phyloP scores from a whole-genome alignment of 2,329 filamentous ascomycete genomes.

The Paraphaeosphaeria sporulosa region DNA sequence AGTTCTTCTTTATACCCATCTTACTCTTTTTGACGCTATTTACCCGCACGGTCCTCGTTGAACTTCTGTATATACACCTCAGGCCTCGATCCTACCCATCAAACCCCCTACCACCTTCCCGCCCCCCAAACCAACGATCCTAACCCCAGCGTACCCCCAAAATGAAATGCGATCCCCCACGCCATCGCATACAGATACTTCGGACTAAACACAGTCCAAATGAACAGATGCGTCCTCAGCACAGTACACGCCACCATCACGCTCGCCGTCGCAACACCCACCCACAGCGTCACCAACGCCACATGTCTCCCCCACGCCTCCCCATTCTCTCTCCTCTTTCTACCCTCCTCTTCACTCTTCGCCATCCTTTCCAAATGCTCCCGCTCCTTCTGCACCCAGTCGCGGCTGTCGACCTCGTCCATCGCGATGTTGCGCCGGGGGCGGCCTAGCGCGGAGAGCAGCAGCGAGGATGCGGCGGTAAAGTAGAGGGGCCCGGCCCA shows the following conservation, averaged over 20 bases:
- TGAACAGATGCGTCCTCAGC: constrained; percentile 88
- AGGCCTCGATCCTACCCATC: too few relatives aligned
- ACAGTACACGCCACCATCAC: constrained; percentile 90
- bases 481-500: constrained; percentile 94
- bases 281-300: constrained; percentile 73
- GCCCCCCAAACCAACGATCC: constrained; percentile 43
- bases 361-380: constrained; percentile 33
- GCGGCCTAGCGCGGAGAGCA: constrained; percentile 47
- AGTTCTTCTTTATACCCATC: too few relatives aligned
- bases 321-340: constrained; percentile 16
- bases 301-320: constrained; percentile 58
- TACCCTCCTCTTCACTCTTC: constrained; percentile 22
- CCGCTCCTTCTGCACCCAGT: constrained; percentile 43
- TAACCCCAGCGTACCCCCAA: constrained; percentile 55
- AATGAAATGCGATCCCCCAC: constrained; percentile 85
- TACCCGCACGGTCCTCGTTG: too few relatives aligned
- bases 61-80: too few relatives aligned
- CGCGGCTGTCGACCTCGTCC: constrained; percentile 26
- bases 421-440: constrained; percentile 28
- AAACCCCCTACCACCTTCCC: constrained; percentile 33
- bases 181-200: constrained; percentile 94
- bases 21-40: too few relatives aligned
- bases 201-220: constrained; percentile 98
- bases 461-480: constrained; percentile 69
- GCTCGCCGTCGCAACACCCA: constrained; percentile 68